Evolutionary conservation across 1,284 basidiomycete genomes (phyloP), one percentile per base, ranked within the genome.

Genomic region (Amylostereum areolatum): DNA sequence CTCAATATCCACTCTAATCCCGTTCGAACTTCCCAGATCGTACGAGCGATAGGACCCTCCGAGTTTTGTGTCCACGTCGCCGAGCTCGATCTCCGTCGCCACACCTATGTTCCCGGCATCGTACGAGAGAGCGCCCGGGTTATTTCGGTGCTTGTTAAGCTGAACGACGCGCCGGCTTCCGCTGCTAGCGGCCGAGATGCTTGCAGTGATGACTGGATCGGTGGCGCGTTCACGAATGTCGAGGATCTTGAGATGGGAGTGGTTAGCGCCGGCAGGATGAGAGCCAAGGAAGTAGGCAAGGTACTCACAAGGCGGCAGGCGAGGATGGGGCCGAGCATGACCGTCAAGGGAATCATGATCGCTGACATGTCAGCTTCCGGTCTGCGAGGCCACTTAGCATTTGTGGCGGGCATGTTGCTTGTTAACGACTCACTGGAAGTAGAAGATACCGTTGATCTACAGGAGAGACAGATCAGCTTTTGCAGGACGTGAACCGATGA

Each of bases 331-430:
- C 80, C 81, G 58, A 89, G 74, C 85, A 89, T 87, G 18, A 89
- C 82, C 57, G 85, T 88, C 54, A 89, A 70, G n/a, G 86, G 86
- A 55, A 89, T 89, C 57, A 86, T 86, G 57, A 89, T 82, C n/a
- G 86, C 87, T 12, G 86, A 88, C 56, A 89, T 88, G 30, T 78
- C 81, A 64, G 85, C 82, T 48, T 81, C 83, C 46, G 85, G 86
- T 68, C 85, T 89, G n/a, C 9, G 18, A 18, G 18, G 18, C 18
- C 18, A 18, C 18, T 18, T 18, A 18, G 18, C 18, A 18, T 18
- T 18, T 18, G 18, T 18, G 18, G 1, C 18, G 18, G 18, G 18
- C 18, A 18, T 18, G 18, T 18, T 18, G 18, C 18, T 18, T 18
- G 18, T 18, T 35, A 35, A 35, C 30, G n/a, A 24, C n/a, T 11